phyloP scores from a whole-genome alignment of 345 rosid species.

The Citrus australasica region DNA sequence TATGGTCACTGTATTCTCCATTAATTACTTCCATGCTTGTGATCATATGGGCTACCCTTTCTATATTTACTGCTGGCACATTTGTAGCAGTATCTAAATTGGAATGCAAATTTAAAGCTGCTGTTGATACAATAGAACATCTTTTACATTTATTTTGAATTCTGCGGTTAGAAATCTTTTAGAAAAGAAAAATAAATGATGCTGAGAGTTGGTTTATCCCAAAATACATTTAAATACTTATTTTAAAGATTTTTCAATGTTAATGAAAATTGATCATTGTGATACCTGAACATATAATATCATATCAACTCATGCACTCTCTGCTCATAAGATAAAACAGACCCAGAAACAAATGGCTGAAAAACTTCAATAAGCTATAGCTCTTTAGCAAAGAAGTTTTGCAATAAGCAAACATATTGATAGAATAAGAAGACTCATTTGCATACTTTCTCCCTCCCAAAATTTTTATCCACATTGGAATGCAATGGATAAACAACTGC shows the following conservation, averaged over 20 bases:
- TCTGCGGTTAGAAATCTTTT: too few relatives aligned
- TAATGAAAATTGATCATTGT: background rate
- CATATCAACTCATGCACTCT: background rate
- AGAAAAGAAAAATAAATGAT: background rate
- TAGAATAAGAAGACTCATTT: background rate
- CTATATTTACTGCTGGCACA: too few relatives aligned
- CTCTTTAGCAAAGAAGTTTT: conserved; percentile 1
- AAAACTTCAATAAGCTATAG: background rate
- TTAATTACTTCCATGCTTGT: too few relatives aligned
- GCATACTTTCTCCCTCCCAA: background rate
- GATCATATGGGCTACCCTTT: too few relatives aligned
- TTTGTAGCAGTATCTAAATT: too few relatives aligned
- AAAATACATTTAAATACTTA: background rate
- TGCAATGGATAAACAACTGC: conserved; percentile 26
- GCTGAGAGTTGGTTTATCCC: too few relatives aligned
- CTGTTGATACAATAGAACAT: too few relatives aligned
- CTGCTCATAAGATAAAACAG: background rate
- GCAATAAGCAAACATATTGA: background rate
- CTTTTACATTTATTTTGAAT: too few relatives aligned
- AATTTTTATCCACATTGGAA: conserved; percentile 4
- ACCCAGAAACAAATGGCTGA: background rate
- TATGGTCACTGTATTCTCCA: too few relatives aligned
- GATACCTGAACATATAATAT: background rate
- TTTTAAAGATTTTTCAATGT: background rate
- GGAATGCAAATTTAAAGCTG: too few relatives aligned